Base-by-base conservation (phyloP, 345 rosid species). In the Orychophragmus violaceus region DNA sequence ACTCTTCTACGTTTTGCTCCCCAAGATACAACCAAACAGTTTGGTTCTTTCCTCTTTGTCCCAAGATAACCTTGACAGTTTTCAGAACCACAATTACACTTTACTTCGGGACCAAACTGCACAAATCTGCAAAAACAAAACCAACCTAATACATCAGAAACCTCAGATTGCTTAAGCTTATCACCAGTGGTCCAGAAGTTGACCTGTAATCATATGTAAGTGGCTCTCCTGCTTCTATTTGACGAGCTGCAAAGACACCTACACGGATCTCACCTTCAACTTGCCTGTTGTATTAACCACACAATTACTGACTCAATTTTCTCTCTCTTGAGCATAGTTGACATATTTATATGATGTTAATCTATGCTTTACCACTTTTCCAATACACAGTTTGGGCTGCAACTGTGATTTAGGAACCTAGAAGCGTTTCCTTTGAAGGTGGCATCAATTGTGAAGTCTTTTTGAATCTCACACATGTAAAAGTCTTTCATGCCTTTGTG, bases 391-490 rank as follows among this genome's bases (percentile, higher is more conserved):
- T 90, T 93, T 61, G 99, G 97, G 62, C 82, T 67, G 76, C 99
- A 93, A 68, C 97, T 79, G 80, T 93, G 99, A 71, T 93, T 93
- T 49, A 93, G 82, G 77, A 93, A 93, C 17, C 99, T 96, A 58
- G 97, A 93, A 59, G 80, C 39, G 64, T 93, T 93, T 70, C 96
- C 99, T 76, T 90, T 93, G 74, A 88, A 93, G 46, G 96, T 93
- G 59, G 99, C 99, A 81, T 93, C 99, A 78, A 93, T 94, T 18
- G 92, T 90, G 75, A 94, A 90, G 72, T 94, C 95, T 72, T 88
- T 94, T 0, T 89, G 80, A 77, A 94, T 88, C 85, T 88, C 97
- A 64, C 99, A 93, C 99, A 94, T 90, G 83, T 94, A 94, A 72
- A 94, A 94, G 78, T 94, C 83, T 68, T 76, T 69, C 59, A 72